These are phyloP conservation scores for Penicillium sp. DNA, from an alignment of 2,329 filamentous ascomycete species.

Conservation along the genomic window DNA sequence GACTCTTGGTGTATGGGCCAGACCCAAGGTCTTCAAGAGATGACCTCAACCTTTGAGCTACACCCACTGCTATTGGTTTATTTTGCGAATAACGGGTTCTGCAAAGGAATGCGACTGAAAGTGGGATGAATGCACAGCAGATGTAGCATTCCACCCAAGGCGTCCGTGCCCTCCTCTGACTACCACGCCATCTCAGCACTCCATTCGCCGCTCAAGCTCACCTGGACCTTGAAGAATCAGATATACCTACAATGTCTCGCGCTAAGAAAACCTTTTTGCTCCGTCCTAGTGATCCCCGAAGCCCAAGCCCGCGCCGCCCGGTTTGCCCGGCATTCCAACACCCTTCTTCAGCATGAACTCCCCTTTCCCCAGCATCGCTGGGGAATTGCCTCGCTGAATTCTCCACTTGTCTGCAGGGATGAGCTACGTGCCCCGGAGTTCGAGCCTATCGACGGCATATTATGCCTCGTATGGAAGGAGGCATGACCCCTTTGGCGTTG, in stretches of 20 bases:
- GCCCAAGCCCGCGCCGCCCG: neutral
- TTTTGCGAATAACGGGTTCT: neutral
- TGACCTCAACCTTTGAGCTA: neutral
- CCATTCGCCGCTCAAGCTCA: neutral
- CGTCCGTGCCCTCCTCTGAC: neutral
- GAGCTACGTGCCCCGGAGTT: slow-evolving; percentile 2
- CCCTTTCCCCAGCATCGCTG: slow-evolving; percentile 5
- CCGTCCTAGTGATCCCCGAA: neutral
- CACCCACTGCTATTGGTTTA: neutral
- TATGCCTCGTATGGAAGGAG: neutral
- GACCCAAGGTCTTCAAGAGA: neutral
- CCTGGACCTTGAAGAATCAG: neutral
- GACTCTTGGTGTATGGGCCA: neutral
- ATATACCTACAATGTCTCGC: neutral
- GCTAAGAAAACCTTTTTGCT: neutral
- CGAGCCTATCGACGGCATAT: neutral
- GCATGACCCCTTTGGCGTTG: slow-evolving; percentile 1
- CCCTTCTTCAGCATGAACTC: neutral
- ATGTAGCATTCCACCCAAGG: slow-evolving; percentile 13
- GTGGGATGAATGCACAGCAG: slow-evolving; percentile 10
- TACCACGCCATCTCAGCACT: neutral
- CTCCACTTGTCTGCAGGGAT: slow-evolving; percentile 12
- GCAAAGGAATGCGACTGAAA: slow-evolving; percentile 13
- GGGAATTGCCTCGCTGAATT: neutral
- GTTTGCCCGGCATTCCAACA: slow-evolving; percentile 10